Base-by-base conservation (phyloP, 2,329 filamentous ascomycete species). In the Pseudogymnoascus sp. region DNA sequence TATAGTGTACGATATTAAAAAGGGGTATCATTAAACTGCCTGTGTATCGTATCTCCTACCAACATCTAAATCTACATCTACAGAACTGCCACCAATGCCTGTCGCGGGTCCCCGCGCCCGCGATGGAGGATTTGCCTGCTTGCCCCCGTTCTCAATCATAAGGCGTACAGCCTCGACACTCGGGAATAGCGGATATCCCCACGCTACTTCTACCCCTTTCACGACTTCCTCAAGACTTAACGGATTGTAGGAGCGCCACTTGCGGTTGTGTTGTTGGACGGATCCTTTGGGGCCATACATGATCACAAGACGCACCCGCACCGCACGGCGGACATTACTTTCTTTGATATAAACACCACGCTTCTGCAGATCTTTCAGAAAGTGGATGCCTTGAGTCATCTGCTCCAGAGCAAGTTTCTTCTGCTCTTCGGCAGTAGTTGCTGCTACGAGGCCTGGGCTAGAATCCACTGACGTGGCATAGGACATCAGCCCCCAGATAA, bases 401-500 rank as follows among this genome's bases (percentile, higher is more conserved):
- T 64, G 5, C 59, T 21, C n/a, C 10, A 50, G 21, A 11, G 31
- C 60, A 15, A 19, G 46, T 46, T 64, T 61, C 31, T 42, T 62
- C 15, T 15, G 21, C 35, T 63, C 42, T 40, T 65, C 37, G 15
- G 42, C 17, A 11, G 33, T 21, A 11, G 31, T 42, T 50, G 38
- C 35, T 11, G 33, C 59, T 37, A 23, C 59, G 29, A 56, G 33
- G 17, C 17, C 50, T 26, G 44, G 46, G 11, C 35, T 65, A 46
- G 42, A 35, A 60, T 19, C 21, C 19, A 44, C 35, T 15, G 42
- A 26, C 26, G 56, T 7, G 4, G 31, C 40, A 33, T 38, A 29
- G 21, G 38, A 42, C 23, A 62, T 17, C 29, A 70, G 62, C 11
- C 63, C 64, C 44, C 67, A 65, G 26, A 71, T 74, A 68, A 83